Evolutionary conservation across 73 alveolate species (phyloP).

Genomic region (Paramecium biaurelia): DNA sequence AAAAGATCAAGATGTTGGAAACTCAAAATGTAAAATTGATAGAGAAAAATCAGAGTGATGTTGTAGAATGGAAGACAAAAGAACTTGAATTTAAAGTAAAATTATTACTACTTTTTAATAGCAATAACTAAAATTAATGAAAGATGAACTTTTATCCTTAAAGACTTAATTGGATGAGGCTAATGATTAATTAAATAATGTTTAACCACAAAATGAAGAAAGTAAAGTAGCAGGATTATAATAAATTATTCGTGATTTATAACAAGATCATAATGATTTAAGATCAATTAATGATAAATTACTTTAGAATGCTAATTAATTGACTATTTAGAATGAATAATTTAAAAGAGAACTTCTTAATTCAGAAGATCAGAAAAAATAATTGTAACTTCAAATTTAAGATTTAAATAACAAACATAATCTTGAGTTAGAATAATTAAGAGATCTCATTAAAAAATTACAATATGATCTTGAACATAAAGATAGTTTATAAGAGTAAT

Average conservation of each 20-base stretch:
- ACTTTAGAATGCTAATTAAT: not conserved
- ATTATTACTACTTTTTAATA: not conserved
- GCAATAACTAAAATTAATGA: not conserved
- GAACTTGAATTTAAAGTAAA: conserved; percentile 14
- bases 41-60: conserved; percentile 30
- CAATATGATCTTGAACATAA: not conserved
- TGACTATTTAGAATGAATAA: not conserved
- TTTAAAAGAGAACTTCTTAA: not conserved
- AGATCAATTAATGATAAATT: not conserved
- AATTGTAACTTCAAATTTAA: conserved; percentile 33
- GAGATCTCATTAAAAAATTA: not conserved
- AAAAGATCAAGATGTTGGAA: not conserved
- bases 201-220: not conserved
- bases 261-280: not conserved
- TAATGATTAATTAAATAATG: not conserved
- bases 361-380: not conserved
- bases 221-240: not conserved
- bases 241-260: not conserved
- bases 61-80: conserved; percentile 26
- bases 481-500: not conserved
- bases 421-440: not conserved
- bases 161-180: not conserved
- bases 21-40: not conserved
- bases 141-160: not conserved
- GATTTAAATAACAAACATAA: not conserved